Evolutionary conservation across 345 rosid genomes (phyloP).

Genomic region (Ricinus communis): DNA sequence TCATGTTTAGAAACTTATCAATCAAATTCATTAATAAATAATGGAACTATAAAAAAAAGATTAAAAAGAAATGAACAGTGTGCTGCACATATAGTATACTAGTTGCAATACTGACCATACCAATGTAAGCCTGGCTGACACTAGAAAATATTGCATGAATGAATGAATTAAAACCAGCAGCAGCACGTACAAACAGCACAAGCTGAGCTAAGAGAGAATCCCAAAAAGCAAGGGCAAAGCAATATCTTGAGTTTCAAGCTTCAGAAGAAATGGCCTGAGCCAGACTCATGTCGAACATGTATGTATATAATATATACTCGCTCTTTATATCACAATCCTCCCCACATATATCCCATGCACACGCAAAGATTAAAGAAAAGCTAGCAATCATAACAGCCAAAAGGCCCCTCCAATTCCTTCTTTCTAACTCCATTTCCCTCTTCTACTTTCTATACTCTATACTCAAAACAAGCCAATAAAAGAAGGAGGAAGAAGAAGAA

Average conservation of each 20-base stretch:
- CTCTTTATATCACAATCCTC: too few relatives aligned
- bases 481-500: conserved; percentile 1
- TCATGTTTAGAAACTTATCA: neutral
- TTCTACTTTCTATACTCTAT: neutral
- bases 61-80: too few relatives aligned
- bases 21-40: too few relatives aligned
- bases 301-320: conserved; percentile 17
- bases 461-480: neutral
- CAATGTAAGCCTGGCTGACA: neutral
- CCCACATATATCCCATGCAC: conserved; percentile 5
- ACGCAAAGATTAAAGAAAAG: conserved; percentile 66
- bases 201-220: conserved; percentile 31
- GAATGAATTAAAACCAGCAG: neutral
- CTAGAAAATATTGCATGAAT: neutral
- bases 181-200: neutral
- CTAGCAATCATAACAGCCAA: conserved; percentile 46
- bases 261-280: conserved; percentile 25
- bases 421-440: conserved; percentile 19
- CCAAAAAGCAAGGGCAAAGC: conserved; percentile 31
- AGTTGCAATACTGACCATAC: neutral
- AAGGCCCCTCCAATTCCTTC: conserved; percentile 44
- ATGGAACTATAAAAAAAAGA: too few relatives aligned
- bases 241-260: conserved; percentile 39
- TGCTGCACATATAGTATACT: too few relatives aligned
- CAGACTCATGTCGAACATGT: conserved; percentile 28